Percentiles rank a stretch among this genome's conserved stretches.
These are phyloP conservation scores for Raffaelea albimanens DNA, from an alignment of 2,329 filamentous ascomycete species.

Conservation along the genomic window DNA sequence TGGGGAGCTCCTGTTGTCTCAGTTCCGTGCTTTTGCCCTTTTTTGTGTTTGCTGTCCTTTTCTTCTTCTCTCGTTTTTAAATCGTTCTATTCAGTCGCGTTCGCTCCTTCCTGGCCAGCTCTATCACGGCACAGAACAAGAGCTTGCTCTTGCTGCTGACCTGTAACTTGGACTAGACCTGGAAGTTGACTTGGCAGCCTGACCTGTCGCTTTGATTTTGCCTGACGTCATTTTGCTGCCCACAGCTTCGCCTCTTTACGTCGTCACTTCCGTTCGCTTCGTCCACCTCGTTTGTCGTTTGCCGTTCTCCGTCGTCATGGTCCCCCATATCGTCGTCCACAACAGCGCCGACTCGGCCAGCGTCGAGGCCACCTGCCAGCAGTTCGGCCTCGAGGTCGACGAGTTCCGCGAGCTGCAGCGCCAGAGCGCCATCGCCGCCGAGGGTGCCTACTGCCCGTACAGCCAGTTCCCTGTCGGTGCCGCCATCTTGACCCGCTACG, in stretches of 20 bases:
- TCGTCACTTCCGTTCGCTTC: not conserved
- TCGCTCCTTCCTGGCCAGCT: no score
- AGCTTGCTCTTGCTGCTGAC: no score
- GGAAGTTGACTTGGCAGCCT: no score
- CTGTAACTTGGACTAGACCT: no score
- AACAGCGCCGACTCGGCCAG: constrained; percentile 15
- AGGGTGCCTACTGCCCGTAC: constrained; percentile 82
- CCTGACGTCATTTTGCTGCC: no score
- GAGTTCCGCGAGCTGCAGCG: constrained; percentile 58
- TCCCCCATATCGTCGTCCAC: constrained; percentile 11
- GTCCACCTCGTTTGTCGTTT: not conserved
- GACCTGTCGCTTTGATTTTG: no score
- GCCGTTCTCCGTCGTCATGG: not conserved
- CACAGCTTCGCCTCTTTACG: not conserved
- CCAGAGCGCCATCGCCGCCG: constrained; percentile 62
- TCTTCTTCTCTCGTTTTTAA: no score
- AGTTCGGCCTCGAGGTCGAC: constrained; percentile 42
- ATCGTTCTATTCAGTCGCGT: no score
- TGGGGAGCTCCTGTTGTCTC: no score
- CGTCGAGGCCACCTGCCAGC: constrained; percentile 22
- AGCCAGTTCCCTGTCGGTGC: constrained; percentile 87
- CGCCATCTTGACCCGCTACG: constrained; percentile 51
- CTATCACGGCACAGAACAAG: no score
- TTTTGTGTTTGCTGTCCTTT: no score
- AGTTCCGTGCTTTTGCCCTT: no score